Percentiles rank a stretch among this genome's conserved stretches.
phyloP scores from a whole-genome alignment of 1,139 yeast species.

The Nakaseomyces kungkrabaensis region DNA sequence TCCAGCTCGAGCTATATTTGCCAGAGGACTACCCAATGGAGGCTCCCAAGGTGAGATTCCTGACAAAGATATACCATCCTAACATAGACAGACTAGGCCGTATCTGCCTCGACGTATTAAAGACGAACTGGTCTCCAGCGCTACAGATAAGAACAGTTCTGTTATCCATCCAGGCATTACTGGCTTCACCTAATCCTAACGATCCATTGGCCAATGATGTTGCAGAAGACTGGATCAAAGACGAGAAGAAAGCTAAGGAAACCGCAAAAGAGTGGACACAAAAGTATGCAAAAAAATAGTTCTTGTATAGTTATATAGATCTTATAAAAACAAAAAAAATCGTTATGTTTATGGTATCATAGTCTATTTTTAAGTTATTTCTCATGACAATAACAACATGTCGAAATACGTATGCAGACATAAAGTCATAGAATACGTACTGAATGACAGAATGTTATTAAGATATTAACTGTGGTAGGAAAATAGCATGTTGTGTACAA shows the following conservation, averaged over 20 bases:
- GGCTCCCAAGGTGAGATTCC: slow-evolving; percentile 86
- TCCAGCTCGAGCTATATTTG: slow-evolving; percentile 48
- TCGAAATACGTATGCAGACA: too few relatives aligned
- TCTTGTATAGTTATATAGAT: neutral
- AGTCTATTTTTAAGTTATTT: too few relatives aligned
- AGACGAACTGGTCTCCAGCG: slow-evolving; percentile 96
- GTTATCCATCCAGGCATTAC: slow-evolving; percentile 81
- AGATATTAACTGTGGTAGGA: too few relatives aligned
- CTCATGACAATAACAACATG: too few relatives aligned
- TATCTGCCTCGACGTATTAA: slow-evolving; percentile 88
- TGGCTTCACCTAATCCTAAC: slow-evolving; percentile 96
- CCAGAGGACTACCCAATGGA: slow-evolving; percentile 56
- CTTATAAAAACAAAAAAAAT: too few relatives aligned
- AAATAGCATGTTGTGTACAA: too few relatives aligned
- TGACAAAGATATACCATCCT: slow-evolving; percentile 92
- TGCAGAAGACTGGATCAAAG: slow-evolving; percentile 90
- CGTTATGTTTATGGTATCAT: too few relatives aligned
- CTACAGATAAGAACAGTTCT: slow-evolving; percentile 90
- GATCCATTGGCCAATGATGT: slow-evolving; percentile 98
- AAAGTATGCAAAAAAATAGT: slow-evolving; percentile 40
- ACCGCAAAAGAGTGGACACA: slow-evolving; percentile 87
- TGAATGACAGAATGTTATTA: too few relatives aligned
- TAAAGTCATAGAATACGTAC: too few relatives aligned
- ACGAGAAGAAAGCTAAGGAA: slow-evolving; percentile 67
- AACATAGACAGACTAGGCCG: slow-evolving; percentile 92